phyloP scores from a whole-genome alignment of 306 rosid species.

The Prunus mume region DNA sequence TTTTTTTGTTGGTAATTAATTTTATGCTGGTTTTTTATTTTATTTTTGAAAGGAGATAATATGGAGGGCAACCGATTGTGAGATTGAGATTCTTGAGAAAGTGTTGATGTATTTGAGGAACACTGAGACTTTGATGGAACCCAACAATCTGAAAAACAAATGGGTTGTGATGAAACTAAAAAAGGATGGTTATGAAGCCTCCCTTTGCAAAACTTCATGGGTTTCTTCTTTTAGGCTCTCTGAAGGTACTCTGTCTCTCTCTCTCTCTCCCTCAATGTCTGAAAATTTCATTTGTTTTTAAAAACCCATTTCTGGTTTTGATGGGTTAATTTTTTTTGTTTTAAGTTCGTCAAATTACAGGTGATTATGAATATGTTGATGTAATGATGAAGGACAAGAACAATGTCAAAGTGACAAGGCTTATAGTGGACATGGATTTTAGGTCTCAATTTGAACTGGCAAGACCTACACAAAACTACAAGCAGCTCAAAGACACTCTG shows the following conservation, averaged over 20 bases:
- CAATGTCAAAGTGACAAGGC: slow-evolving; percentile 24
- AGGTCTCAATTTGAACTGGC: slow-evolving; percentile 83
- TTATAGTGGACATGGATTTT: slow-evolving; percentile 70
- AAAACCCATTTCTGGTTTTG: not conserved
- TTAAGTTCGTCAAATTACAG: slow-evolving; percentile 33
- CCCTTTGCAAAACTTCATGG: slow-evolving; percentile 47
- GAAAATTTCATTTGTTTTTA: not conserved
- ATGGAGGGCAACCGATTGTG: slow-evolving; percentile 25
- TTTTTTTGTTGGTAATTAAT: not conserved
- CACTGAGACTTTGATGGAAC: slow-evolving; percentile 1
- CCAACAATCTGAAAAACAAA: slow-evolving; percentile 25
- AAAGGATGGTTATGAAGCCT: slow-evolving; percentile 44
- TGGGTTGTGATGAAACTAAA: slow-evolving; percentile 31
- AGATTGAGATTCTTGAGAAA: slow-evolving; percentile 34
- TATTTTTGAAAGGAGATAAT: slow-evolving; percentile 8
- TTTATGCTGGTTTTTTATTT: no score
- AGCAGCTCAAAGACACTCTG: slow-evolving; percentile 43
- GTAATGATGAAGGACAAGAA: slow-evolving; percentile 31
- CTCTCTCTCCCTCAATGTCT: not conserved
- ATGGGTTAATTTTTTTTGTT: not conserved
- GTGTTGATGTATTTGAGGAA: slow-evolving; percentile 22
- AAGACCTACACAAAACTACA: slow-evolving; percentile 56
- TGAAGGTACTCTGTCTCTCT: slow-evolving; percentile 10
- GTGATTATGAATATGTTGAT: slow-evolving; percentile 66
- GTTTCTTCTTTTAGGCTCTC: slow-evolving; percentile 15